Percentiles rank a stretch among this genome's conserved stretches.
Conservation (phyloP, 768 basidiomycete genomes). For the Auricularia sp. region DNA sequence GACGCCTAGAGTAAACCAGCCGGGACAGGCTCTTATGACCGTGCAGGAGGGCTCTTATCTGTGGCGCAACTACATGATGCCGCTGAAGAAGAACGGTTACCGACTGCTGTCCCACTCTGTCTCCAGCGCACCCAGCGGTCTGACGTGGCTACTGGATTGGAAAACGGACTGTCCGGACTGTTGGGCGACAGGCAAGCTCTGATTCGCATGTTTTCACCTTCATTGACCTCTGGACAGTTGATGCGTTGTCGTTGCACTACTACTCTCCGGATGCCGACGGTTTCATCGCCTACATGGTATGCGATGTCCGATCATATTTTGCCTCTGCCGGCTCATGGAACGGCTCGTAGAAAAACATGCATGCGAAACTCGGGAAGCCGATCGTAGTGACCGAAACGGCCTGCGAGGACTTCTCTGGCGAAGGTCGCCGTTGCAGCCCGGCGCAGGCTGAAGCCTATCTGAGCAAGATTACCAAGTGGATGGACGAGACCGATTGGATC, state of each 20-base stretch:
- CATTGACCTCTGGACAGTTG: slow-evolving; percentile 18
- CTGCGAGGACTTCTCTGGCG: slow-evolving; percentile 35
- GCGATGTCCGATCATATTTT: neutral
- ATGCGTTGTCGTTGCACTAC: slow-evolving; percentile 52
- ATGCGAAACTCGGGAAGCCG: slow-evolving; percentile 12
- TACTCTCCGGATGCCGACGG: slow-evolving; percentile 44
- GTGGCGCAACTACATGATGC: slow-evolving; percentile 54
- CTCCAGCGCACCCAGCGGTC: slow-evolving; percentile 49
- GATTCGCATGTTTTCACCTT: too few relatives aligned
- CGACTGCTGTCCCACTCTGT: slow-evolving; percentile 55
- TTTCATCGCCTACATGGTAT: slow-evolving; percentile 41
- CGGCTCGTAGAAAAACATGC: slow-evolving; percentile 35
- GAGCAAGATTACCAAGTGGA: slow-evolving; percentile 32
- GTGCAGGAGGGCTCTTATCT: slow-evolving; percentile 38
- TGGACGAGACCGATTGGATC: neutral
- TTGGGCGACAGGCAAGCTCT: neutral
- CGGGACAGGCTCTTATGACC: slow-evolving; percentile 49
- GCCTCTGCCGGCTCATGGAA: neutral
- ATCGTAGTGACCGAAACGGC: slow-evolving; percentile 67
- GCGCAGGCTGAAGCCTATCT: slow-evolving; percentile 21
- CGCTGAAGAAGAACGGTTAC: slow-evolving; percentile 47
- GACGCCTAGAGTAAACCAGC: slow-evolving; percentile 53
- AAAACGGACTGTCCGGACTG: slow-evolving; percentile 32
- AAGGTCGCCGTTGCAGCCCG: slow-evolving; percentile 5
- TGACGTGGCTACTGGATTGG: slow-evolving; percentile 56